These are phyloP conservation scores for Mycena metata DNA, from an alignment of 768 basidiomycete species.

Conservation along the genomic window DNA sequence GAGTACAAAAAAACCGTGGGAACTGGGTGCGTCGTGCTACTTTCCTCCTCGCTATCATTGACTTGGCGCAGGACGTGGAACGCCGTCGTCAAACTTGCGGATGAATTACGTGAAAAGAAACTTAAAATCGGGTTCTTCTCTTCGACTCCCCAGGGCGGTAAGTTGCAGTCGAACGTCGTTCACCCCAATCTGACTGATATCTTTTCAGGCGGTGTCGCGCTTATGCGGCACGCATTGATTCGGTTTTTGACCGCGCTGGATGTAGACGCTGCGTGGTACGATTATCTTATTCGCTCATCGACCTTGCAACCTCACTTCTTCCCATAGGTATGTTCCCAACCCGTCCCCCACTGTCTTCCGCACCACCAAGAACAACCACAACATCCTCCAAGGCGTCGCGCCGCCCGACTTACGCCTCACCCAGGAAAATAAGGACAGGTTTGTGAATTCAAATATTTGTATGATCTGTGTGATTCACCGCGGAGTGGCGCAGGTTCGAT, in stretches of 20 bases:
- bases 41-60: conserved; percentile 18
- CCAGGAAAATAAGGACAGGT: conserved; percentile 75
- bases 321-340: conserved; percentile 85
- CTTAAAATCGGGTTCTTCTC: conserved; percentile 95
- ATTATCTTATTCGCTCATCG: neutral
- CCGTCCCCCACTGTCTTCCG: conserved; percentile 92
- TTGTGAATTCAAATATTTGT: neutral
- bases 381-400: conserved; percentile 94
- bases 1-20: conserved; percentile 83
- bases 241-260: conserved; percentile 85
- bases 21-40: conserved; percentile 55
- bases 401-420: conserved; percentile 82
- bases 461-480: neutral
- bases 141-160: conserved; percentile 94
- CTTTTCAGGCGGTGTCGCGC: conserved; percentile 86
- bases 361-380: conserved; percentile 96
- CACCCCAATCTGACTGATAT: conserved; percentile 33
- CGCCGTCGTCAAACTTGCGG: conserved; percentile 83
- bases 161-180: conserved; percentile 41
- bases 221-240: conserved; percentile 97
- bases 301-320: conserved; percentile 31
- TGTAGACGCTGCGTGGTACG: conserved; percentile 87
- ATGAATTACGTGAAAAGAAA: conserved; percentile 88
- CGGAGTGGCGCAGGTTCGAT: conserved; percentile 64
- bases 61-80: conserved; percentile 74